Base-by-base conservation (phyloP, 768 basidiomycete genomes). In the Suillus subalutaceus region DNA sequence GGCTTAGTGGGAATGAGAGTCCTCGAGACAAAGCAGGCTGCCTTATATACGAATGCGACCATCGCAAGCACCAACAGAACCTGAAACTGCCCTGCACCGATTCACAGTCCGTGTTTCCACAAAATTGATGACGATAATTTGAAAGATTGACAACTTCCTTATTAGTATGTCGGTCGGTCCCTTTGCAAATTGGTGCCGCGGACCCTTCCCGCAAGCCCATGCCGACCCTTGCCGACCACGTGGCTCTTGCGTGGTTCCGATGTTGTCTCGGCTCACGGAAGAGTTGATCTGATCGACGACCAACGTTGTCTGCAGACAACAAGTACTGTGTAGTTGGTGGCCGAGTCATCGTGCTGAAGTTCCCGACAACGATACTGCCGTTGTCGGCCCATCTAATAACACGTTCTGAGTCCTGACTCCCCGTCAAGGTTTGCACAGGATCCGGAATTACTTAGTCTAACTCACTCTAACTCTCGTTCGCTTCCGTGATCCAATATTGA, bases 21-120 rank as follows among this genome's bases (percentile, higher is more conserved):
- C 37, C 15, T 26, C 12, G 40, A 59, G 60, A 56, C 69, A 69
- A 56, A 10, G 6, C 30, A 32, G 44, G 30, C 15, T 20, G 61
- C 37, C 53, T 66, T 66, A 65, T 65, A 66, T 66, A 64, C 23
- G 61, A 7, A 9, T 35, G 16, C 60, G 30, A 55, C 35, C 40
- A 48, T 52, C 43, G 32, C 55, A 40, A 48, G 6, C 55, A 56
- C 40, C n/a, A 40, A 44, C n/a, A 18, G 43, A 55, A 44, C 53
- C 57, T 59, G 58, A 41, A 59, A 18, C 58, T 59, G 46, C 53
- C 63, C 62, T 63, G 63, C 66, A 43, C 20, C 32, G 18, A 32
- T 37, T 38, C 23, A 23, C 40, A 35, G 26, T 48, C 16, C 52
- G 23, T 26, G 55, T 68, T 30, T 66, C 58, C 64, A 38, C 32